Conservation (phyloP, 176 grass and related monocot genomes). For the Carex kokanica region DNA sequence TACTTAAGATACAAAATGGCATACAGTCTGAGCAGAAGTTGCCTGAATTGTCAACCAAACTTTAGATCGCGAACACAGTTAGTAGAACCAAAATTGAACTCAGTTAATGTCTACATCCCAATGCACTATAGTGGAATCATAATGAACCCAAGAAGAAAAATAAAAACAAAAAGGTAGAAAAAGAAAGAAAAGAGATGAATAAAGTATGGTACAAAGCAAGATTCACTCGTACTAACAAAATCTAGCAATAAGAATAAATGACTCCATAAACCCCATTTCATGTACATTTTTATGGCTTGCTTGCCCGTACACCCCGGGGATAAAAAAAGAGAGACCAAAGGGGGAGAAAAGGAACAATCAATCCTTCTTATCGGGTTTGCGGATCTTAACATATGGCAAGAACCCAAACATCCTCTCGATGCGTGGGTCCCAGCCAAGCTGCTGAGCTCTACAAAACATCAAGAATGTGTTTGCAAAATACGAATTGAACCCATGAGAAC, state of each 20-base stretch:
- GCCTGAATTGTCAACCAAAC: not conserved
- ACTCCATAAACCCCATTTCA: constrained; percentile 43
- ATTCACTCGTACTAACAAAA: constrained; percentile 43
- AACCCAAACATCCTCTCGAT: constrained; percentile 50
- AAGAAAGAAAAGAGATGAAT: constrained; percentile 16
- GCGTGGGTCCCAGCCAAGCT: constrained; percentile 57
- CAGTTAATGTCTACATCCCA: constrained; percentile 18
- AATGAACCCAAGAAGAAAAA: not conserved
- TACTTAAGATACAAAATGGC: not conserved
- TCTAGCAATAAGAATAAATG: constrained; percentile 35
- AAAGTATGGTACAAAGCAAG: constrained; percentile 65
- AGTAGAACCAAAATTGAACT: constrained; percentile 31
- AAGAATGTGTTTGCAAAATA: constrained; percentile 85
- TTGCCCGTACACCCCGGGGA: constrained; percentile 51
- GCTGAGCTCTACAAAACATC: constrained; percentile 87
- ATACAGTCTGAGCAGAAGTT: not conserved
- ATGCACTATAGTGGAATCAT: constrained; percentile 12
- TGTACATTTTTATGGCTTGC: constrained; percentile 47
- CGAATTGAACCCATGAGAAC: constrained; percentile 76
- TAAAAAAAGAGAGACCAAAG: constrained; percentile 26
- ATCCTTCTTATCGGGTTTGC: constrained; percentile 66
- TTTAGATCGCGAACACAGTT: constrained; percentile 4
- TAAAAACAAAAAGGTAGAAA: not conserved
- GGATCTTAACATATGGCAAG: constrained; percentile 73
- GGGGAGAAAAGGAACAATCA: constrained; percentile 28